phyloP scores from a whole-genome alignment of 2,329 filamentous ascomycete species.

The Xylaria arbuscula region DNA sequence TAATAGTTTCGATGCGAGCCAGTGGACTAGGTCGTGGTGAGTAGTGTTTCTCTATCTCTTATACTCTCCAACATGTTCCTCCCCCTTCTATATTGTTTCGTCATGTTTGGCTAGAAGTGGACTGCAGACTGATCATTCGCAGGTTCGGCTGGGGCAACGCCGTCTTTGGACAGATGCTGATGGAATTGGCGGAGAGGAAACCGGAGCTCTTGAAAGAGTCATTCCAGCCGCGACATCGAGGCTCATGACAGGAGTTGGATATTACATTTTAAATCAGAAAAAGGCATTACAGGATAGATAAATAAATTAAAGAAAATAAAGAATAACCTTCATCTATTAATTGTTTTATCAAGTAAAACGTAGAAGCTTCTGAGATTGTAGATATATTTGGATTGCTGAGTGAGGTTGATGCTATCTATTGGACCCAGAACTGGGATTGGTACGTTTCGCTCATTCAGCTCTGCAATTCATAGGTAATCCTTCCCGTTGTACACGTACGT shows the following conservation, averaged over 20 bases:
- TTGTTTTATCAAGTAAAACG: not conserved
- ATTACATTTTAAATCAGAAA: not conserved
- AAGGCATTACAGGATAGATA: not conserved
- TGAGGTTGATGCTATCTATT: not conserved
- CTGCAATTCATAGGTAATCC: not conserved
- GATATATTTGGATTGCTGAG: not conserved
- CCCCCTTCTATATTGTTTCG: not conserved
- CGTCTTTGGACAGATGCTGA: constrained; percentile 83
- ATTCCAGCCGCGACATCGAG: constrained; percentile 50
- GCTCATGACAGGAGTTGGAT: constrained; percentile 10
- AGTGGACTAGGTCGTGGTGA: constrained; percentile 60
- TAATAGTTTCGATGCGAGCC: constrained; percentile 67
- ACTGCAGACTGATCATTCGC: not conserved
- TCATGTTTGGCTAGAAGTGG: not conserved
- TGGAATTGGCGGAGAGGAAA: constrained; percentile 78
- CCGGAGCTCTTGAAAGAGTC: constrained; percentile 61
- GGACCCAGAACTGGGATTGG: not conserved
- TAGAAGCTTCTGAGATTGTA: not conserved
- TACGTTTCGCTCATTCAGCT: not conserved
- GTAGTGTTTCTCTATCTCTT: constrained; percentile 26
- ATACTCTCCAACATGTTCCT: too few relatives aligned
- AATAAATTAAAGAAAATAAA: not conserved
- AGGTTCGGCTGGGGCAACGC: constrained; percentile 95
- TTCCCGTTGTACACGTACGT: not conserved
- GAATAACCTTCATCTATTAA: not conserved